Evolutionary conservation across 2,329 filamentous ascomycete genomes (phyloP), one percentile per base, ranked within the genome.

Genomic region (Botrytis byssoidea): DNA sequence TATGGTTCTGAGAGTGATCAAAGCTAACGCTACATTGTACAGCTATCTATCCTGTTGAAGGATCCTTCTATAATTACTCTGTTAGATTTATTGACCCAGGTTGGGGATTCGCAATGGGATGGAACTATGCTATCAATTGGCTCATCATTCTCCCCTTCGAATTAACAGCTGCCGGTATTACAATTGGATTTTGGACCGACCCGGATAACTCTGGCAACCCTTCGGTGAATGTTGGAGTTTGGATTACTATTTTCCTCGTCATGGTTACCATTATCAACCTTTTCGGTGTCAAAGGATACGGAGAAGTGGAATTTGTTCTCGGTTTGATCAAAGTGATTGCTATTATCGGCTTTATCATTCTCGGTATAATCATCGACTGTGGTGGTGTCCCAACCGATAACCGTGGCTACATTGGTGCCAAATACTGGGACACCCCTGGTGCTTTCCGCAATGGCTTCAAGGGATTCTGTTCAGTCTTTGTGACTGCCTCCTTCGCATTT

Each of bases 31-130:
- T 8, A 16, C 29, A 12, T 22, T 3, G 16, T 51, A n/a, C 61
- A 79, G 79, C 77, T 74, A 64, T 95, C n/a, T 98, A 95, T 79
- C 95, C 95, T 14, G 92, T 98, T 46, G 93, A 95, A 46, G 95
- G 95, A 73, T 96, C 94, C 18, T 98, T 98, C 81, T 93, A 94
- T 3, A 91, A 93, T 29, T 98, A 95, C 84, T 96, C 94, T 20
- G 97, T 94, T 40, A 90, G 95, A 16, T 98, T 98, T 79, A 84
- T 98, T n/a, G 94, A 98, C 79, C 95, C 95, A 1, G 94, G 94
- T 0, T 97, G 93, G 94, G 94, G 94, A 0, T 97, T 97, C 79
- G 93, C 94, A 63, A 96, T 97, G 92, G 94, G 94, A 32, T 97
- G 94, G 94, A 97, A 91, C 79, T 97, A 97, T 81, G 93, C 93